Evolutionary conservation across 2,329 filamentous ascomycete genomes (phyloP), one percentile per base, ranked within the genome.

Genomic region (Colletotrichum filicis): DNA sequence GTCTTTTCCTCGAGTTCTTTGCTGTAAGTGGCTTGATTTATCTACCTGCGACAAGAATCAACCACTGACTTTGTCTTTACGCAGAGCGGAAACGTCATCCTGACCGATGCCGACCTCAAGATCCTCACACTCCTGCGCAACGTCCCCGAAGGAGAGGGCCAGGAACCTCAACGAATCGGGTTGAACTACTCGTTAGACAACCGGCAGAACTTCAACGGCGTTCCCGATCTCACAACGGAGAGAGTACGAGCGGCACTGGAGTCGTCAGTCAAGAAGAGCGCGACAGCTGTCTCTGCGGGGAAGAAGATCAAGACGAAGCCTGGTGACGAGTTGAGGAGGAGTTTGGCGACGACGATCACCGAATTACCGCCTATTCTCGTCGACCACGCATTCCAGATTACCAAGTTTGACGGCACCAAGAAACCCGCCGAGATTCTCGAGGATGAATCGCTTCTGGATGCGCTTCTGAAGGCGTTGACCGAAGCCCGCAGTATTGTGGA

Each of bases 1-100:
- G 93, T 55, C 83, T 99, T 26, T 98, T 95, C 80, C 86, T 99
- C 32, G 97, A 99, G 83, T 99, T 99, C 85, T 99, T 98, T 80
- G 96, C 97, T 1, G 85, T 86, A 78, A 55, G 79, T 68, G 12
- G 35, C 35, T 42, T 16, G 3, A 14, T 46, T 7, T 5, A 7
- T 2, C 46, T 37, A 3, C 3, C n/a, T 42, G 53, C 9, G 37
- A 12, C 26, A 11, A 24, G 19, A 24, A 16, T 11, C 32, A 7
- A n/a, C 19, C 19, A 46, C 55, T 59, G 28, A 59, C 53, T 55
- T 28, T 11, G 7, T 11, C 28, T 8, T 14, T 22, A 22, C 26
- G 49, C 67, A 86, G 82, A 94, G 94, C 65, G 97, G 97, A 58
- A 99, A 99, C 80, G 92, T 99, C 74, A 94, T 99, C 74, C 87